Conservation (phyloP, 169 alveolate species). For the Plasmodium inui region DNA sequence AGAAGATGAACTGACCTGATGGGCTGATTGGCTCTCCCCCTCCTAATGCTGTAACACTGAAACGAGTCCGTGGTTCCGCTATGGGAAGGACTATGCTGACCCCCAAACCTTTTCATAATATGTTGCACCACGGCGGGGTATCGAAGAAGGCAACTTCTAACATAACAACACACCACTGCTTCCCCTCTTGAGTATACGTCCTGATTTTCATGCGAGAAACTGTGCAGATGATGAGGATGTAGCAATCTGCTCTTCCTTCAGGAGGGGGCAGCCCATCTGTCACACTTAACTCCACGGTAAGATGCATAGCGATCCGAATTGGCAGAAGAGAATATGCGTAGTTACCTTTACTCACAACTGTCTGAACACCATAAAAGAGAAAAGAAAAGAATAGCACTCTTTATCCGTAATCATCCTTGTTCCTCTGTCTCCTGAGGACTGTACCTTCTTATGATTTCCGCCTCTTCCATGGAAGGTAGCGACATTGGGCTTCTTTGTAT, state of each 20-base stretch:
- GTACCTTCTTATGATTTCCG: neutral
- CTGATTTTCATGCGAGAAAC: neutral
- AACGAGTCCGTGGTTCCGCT: neutral
- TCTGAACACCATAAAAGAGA: no score
- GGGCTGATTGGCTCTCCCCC: no score
- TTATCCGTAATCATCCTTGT: neutral
- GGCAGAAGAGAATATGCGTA: neutral
- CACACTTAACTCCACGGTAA: neutral
- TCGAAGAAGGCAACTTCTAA: neutral
- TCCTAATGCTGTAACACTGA: no score
- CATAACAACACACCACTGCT: neutral
- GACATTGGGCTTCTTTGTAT: neutral
- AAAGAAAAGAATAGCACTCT: neutral
- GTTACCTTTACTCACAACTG: neutral
- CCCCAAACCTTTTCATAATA: neutral
- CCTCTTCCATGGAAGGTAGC: neutral
- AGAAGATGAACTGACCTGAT: neutral
- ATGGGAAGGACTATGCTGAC: neutral
- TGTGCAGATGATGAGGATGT: neutral
- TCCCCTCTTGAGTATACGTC: neutral
- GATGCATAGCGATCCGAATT: neutral
- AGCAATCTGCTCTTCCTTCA: neutral
- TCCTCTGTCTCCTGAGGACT: neutral
- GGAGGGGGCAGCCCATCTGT: neutral
- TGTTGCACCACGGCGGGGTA: neutral